phyloP scores from a whole-genome alignment of 164 flowering plant species.

The Dillenia turbinata region DNA sequence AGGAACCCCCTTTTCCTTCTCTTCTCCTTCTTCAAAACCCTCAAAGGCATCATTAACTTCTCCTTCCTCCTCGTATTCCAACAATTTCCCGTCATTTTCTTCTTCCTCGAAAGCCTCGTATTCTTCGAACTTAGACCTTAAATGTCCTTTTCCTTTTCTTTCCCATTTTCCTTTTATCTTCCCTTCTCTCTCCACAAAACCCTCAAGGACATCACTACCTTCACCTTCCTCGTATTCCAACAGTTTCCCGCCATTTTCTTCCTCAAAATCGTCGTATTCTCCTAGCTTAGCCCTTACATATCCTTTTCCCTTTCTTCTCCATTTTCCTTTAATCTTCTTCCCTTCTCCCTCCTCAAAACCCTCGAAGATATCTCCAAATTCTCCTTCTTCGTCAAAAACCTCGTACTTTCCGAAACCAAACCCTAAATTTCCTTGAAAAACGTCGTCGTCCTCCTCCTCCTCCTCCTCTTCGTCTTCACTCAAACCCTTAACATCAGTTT shows the following conservation, averaged over 20 bases:
- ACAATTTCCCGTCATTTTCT: conserved; percentile 9
- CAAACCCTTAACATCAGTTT: neutral
- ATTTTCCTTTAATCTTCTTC: conserved; percentile 45
- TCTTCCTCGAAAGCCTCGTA: conserved; percentile 28
- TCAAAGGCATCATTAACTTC: conserved; percentile 7
- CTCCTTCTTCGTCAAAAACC: conserved; percentile 12
- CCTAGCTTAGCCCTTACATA: neutral
- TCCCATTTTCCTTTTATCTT: conserved; percentile 28
- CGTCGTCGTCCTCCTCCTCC: too few species aligned
- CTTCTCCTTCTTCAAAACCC: conserved; percentile 16
- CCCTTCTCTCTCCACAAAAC: conserved; percentile 18
- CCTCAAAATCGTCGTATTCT: conserved; percentile 29
- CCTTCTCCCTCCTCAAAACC: conserved; percentile 17
- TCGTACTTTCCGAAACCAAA: conserved; percentile 9
- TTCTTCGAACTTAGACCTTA: neutral
- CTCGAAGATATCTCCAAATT: conserved; percentile 4
- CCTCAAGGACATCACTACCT: conserved; percentile 7
- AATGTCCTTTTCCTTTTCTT: too few species aligned
- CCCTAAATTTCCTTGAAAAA: conserved; percentile 17
- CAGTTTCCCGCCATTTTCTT: conserved; percentile 11
- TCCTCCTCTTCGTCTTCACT: conserved; percentile 21
- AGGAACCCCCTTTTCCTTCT: conserved; percentile 91
- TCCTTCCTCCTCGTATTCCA: conserved; percentile 12
- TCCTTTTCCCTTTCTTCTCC: too few species aligned
- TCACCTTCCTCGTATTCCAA: conserved; percentile 13